Conservation (phyloP, 352 stramenopile species). For the Phytophthora niederhauseri region DNA sequence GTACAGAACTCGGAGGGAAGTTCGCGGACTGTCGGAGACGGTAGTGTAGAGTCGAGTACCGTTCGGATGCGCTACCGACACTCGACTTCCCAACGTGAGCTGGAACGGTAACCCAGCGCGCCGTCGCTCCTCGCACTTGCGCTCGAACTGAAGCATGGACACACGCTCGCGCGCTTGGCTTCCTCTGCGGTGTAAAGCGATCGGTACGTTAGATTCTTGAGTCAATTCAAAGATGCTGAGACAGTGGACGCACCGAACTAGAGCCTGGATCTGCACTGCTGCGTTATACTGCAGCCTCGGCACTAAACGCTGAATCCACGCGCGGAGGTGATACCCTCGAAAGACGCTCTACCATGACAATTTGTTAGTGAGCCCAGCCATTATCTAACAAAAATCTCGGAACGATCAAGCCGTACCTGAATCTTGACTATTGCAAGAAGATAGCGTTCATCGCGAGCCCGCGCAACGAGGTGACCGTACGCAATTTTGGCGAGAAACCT, state of each 20-base stretch:
- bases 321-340: conserved; percentile 50
- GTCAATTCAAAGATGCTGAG: background rate
- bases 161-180: conserved; percentile 59
- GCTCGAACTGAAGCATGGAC: conserved; percentile 57
- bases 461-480: conserved; percentile 42
- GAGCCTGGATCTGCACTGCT: conserved; percentile 58
- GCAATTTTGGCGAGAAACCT: conserved; percentile 57
- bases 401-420: conserved; percentile 39
- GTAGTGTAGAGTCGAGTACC: background rate
- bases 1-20: conserved; percentile 38
- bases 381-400: background rate
- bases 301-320: conserved; percentile 51
- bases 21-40: conserved; percentile 19
- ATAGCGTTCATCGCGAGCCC: conserved; percentile 53
- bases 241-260: conserved; percentile 48
- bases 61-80: conserved; percentile 11
- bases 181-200: conserved; percentile 30
- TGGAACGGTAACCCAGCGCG: conserved; percentile 43
- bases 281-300: conserved; percentile 43
- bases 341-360: conserved; percentile 37
- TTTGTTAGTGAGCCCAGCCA: background rate
- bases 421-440: conserved; percentile 48
- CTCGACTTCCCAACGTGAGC: conserved; percentile 48
- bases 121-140: conserved; percentile 45
- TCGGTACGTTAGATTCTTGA: background rate